Evolutionary conservation across 768 basidiomycete species (phyloP).

Genomic region (Russula emetica): DNA sequence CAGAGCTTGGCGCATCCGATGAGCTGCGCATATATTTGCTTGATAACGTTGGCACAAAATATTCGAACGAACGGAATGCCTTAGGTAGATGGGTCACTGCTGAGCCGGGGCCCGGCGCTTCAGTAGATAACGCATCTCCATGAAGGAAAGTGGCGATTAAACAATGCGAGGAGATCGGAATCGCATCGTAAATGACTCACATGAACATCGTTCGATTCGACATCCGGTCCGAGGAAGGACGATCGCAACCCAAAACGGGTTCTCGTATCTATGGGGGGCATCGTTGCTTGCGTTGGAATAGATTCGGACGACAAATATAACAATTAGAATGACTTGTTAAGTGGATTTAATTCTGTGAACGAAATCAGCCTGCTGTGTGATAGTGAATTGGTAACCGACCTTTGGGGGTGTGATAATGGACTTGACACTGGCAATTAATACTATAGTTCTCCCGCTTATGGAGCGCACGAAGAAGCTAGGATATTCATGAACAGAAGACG

Average conservation of each 20-base stretch:
- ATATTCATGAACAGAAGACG: neutral
- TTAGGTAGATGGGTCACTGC: neutral
- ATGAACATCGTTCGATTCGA: neutral
- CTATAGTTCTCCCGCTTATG: neutral
- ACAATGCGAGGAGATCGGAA: conserved; percentile 7
- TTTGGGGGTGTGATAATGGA: neutral
- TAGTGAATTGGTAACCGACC: neutral
- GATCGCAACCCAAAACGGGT: conserved; percentile 1
- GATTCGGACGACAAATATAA: neutral
- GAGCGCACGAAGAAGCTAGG: neutral
- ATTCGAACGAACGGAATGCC: neutral
- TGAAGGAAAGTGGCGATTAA: neutral
- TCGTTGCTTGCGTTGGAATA: neutral
- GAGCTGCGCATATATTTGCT: neutral
- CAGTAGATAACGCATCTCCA: neutral
- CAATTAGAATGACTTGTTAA: neutral
- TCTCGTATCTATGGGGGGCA: neutral
- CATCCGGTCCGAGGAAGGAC: conserved; percentile 9
- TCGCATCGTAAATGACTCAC: neutral
- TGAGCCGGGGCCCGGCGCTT: neutral
- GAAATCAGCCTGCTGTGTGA: neutral
- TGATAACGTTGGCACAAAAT: too few relatives aligned
- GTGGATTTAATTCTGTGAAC: neutral
- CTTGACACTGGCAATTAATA: neutral
- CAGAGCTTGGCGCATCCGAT: neutral